Evolutionary conservation across 108 stramenopile genomes (phyloP).

Genomic region (Skeletonema costatum): DNA sequence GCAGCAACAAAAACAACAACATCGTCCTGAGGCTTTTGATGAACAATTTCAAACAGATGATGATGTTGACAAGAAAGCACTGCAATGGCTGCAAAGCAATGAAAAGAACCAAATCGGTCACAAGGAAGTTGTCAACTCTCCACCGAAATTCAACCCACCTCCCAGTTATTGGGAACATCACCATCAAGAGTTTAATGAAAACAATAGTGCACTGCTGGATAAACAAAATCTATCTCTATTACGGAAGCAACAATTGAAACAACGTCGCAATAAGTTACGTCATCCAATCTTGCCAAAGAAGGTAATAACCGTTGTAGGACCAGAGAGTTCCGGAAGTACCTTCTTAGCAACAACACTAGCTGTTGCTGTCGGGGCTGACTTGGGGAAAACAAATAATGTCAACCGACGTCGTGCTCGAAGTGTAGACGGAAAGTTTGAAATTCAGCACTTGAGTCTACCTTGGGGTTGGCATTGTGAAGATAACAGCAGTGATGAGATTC

Average conservation of each 20-base stretch:
- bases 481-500: background rate
- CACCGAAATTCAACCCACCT: background rate
- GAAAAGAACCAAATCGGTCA: background rate
- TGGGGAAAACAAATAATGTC: background rate
- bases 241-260: background rate
- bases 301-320: conserved; percentile 43
- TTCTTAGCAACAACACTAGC: conserved; percentile 29
- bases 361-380: conserved; percentile 11
- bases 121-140: background rate
- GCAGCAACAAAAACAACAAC: background rate
- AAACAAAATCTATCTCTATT: background rate
- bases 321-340: conserved; percentile 43
- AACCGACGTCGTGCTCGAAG: background rate
- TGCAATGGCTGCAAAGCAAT: background rate
- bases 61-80: background rate
- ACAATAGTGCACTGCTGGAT: background rate
- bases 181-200: background rate
- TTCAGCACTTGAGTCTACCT: conserved; percentile 19
- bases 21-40: background rate
- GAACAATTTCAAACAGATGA: background rate
- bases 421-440: conserved; percentile 22
- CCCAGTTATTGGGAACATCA: background rate
- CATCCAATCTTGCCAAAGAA: conserved; percentile 22
- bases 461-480: conserved; percentile 16
- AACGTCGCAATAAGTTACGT: background rate